Evolutionary conservation across 192 early-diverging fungal genomes (phyloP).

Genomic region (Podila clonocystis): DNA sequence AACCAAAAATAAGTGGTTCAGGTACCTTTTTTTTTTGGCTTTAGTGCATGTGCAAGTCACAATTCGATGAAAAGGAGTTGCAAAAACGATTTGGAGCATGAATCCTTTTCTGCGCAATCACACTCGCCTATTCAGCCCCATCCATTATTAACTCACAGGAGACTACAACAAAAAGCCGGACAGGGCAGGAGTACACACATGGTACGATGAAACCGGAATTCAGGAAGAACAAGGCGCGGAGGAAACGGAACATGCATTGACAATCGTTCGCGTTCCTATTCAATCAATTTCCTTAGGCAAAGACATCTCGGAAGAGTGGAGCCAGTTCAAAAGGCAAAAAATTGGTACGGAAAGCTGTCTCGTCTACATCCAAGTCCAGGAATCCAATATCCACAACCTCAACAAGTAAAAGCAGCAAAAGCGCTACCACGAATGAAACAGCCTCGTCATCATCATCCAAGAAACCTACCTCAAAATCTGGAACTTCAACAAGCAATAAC

Average conservation of each 20-base stretch:
- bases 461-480: not conserved
- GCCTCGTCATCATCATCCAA: conserved; percentile 2
- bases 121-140: not conserved
- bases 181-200: no score
- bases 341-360: not conserved
- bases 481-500: not conserved
- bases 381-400: not conserved
- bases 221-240: no score
- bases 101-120: not conserved
- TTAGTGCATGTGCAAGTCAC: not conserved
- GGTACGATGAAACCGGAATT: no score
- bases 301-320: not conserved
- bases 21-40: no score
- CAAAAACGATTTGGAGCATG: not conserved
- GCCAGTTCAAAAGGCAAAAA: conserved; percentile 4
- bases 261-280: not conserved
- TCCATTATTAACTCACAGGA: no score
- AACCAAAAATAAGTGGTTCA: not conserved
- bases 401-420: conserved; percentile 1
- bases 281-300: not conserved
- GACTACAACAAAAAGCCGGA: no score
- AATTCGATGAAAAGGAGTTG: not conserved
- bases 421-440: not conserved
- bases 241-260: no score
- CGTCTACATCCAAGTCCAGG: not conserved